Conservation (phyloP, 257 asterid species). For the Cordia subcordata region DNA sequence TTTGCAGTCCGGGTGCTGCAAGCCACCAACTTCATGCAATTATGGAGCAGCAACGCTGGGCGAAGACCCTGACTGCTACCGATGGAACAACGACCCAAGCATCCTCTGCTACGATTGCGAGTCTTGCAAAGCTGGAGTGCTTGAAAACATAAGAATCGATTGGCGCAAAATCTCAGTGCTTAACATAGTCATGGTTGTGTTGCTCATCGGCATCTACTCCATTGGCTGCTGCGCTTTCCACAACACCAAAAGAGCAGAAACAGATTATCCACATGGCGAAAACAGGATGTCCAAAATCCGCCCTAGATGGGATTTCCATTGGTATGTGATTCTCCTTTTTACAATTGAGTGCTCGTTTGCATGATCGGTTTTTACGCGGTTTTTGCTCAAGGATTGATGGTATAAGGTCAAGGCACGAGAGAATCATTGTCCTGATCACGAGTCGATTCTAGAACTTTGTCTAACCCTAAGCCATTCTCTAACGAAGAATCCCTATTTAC, state of each 20-base stretch:
- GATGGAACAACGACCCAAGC: constrained; percentile 71
- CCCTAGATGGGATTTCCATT: constrained; percentile 93
- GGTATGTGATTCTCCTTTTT: constrained; percentile 32
- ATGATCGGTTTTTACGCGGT: no score
- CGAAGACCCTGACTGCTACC: constrained; percentile 79
- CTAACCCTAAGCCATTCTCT: no score
- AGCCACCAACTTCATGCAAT: constrained; percentile 89
- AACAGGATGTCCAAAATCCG: constrained; percentile 80
- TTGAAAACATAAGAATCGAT: constrained; percentile 67
- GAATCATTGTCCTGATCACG: no score
- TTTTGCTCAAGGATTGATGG: no score
- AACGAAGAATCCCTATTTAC: no score
- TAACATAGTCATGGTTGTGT: constrained; percentile 64
- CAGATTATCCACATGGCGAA: constrained; percentile 59
- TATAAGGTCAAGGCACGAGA: no score
- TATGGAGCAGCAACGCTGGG: constrained; percentile 42
- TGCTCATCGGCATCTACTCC: constrained; percentile 77
- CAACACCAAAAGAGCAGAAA: constrained; percentile 58
- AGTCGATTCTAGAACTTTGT: no score
- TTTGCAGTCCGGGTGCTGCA: constrained; percentile 92
- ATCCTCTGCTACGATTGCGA: constrained; percentile 81
- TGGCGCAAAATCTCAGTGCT: constrained; percentile 92
- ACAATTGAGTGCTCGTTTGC: no score
- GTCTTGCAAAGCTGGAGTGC: constrained; percentile 94
- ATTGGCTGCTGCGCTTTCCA: constrained; percentile 93